Conservation (phyloP, 2,329 filamentous ascomycete genomes). For the Zymoseptoria tritici region DNA sequence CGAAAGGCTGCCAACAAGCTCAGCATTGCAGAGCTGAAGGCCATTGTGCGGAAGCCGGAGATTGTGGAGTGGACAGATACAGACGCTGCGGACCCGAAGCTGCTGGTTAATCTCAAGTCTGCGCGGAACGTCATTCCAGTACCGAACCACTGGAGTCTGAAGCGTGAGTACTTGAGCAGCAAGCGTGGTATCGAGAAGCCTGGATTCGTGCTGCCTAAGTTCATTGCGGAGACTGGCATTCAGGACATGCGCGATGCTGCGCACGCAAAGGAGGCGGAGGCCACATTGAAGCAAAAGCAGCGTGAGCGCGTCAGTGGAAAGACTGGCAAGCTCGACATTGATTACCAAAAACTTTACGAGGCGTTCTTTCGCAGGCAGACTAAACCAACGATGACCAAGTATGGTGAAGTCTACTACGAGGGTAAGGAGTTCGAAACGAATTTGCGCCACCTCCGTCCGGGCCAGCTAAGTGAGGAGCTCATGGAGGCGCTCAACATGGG, state of each 20-base stretch:
- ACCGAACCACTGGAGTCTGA: constrained; percentile 87
- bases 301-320: constrained; percentile 89
- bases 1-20: constrained; percentile 85
- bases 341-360: constrained; percentile 97
- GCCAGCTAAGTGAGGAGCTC: constrained; percentile 80
- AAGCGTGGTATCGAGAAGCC: constrained; percentile 96
- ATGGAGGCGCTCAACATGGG: constrained; percentile 92
- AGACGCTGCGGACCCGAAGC: constrained; percentile 76
- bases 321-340: constrained; percentile 94
- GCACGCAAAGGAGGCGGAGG: constrained; percentile 88
- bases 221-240: constrained; percentile 96
- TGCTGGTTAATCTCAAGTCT: constrained; percentile 90
- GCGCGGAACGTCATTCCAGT: constrained; percentile 94
- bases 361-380: constrained; percentile 98
- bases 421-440: constrained; percentile 98
- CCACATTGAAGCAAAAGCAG: constrained; percentile 89
- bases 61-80: constrained; percentile 97
- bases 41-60: constrained; percentile 81
- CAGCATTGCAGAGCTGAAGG: constrained; percentile 91
- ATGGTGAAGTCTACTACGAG: constrained; percentile 99
- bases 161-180: constrained; percentile 93
- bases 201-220: constrained; percentile 84
- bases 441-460: constrained; percentile 78
- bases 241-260: constrained; percentile 97
- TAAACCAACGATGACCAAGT: constrained; percentile 86